Percentiles rank a stretch among this genome's conserved stretches.
These are phyloP conservation scores for Cryptococcus sp. DNA, from an alignment of 1,284 basidiomycete genomes.

Conservation along the genomic window DNA sequence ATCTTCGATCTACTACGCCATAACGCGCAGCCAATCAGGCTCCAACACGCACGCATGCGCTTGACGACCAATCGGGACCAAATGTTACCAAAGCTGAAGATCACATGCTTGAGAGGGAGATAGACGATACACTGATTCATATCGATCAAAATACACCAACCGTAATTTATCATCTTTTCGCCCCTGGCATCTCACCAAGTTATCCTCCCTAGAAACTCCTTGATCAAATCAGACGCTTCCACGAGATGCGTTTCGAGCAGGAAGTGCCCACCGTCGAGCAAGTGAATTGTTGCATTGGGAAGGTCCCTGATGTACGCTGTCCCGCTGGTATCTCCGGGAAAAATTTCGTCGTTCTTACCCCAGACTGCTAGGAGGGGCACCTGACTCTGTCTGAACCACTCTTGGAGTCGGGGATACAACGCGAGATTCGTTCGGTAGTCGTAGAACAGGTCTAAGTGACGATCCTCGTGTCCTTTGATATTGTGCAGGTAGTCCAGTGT, in stretches of 20 bases:
- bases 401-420: conserved; percentile 57
- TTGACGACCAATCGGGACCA: no score
- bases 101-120: no score
- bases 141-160: no score
- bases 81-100: no score
- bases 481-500: conserved; percentile 55
- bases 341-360: conserved; percentile 58
- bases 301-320: conserved; percentile 57
- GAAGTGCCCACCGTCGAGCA: conserved; percentile 59
- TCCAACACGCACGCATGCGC: no score
- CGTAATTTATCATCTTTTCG: no score
- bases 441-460: conserved; percentile 56
- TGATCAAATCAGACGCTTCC: conserved; percentile 31
- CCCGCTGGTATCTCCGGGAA: conserved; percentile 52
- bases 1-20: no score
- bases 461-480: conserved; percentile 50
- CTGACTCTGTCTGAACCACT: conserved; percentile 54
- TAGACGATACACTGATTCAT: no score
- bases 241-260: conserved; percentile 53
- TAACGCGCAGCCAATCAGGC: no score
- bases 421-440: conserved; percentile 57
- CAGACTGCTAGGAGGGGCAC: conserved; percentile 58
- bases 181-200: no score
- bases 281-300: conserved; percentile 52
- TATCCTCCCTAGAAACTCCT: conserved; percentile 20